Evolutionary conservation across 495 filamentous ascomycete genomes (phyloP).

Genomic region (Lophiostoma macrostomum): DNA sequence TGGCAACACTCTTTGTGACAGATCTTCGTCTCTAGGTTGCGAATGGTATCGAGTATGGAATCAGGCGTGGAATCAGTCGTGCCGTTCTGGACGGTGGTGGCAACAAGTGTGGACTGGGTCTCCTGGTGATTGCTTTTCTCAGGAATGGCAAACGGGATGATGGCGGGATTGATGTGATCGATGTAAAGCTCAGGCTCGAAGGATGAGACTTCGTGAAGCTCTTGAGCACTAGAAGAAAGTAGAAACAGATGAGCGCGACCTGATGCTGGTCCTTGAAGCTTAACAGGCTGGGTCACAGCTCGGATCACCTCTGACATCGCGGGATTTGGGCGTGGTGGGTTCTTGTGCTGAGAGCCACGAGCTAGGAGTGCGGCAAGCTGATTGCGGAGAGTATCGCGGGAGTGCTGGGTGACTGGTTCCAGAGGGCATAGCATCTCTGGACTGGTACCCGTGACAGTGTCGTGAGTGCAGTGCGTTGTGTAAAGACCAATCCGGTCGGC

Average conservation of each 20-base stretch:
- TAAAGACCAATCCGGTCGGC: slow-evolving; percentile 9
- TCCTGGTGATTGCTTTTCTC: too few relatives aligned
- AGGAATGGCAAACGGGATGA: not conserved
- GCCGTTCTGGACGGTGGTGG: too few relatives aligned
- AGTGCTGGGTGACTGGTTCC: not conserved
- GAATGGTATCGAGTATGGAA: too few relatives aligned
- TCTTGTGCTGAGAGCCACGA: not conserved
- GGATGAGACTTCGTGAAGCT: not conserved
- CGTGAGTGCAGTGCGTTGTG: slow-evolving; percentile 12
- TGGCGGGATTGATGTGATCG: slow-evolving; percentile 14
- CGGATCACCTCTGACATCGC: slow-evolving; percentile 9
- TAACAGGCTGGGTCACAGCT: not conserved
- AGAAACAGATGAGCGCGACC: not conserved
- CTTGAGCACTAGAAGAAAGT: not conserved
- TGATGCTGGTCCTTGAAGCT: not conserved
- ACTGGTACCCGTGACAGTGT: not conserved
- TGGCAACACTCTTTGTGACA: not conserved
- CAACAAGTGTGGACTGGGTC: too few relatives aligned
- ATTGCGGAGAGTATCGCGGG: not conserved
- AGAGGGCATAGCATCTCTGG: slow-evolving; percentile 3
- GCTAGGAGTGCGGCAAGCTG: not conserved
- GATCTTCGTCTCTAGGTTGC: not conserved
- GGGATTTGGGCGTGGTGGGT: slow-evolving; percentile 9
- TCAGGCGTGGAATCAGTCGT: too few relatives aligned
- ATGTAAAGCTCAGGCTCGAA: not conserved